Evolutionary conservation across 139 green algal genomes (phyloP), one percentile per base, ranked within the genome.

Genomic region (Ettlia oleoabundans): DNA sequence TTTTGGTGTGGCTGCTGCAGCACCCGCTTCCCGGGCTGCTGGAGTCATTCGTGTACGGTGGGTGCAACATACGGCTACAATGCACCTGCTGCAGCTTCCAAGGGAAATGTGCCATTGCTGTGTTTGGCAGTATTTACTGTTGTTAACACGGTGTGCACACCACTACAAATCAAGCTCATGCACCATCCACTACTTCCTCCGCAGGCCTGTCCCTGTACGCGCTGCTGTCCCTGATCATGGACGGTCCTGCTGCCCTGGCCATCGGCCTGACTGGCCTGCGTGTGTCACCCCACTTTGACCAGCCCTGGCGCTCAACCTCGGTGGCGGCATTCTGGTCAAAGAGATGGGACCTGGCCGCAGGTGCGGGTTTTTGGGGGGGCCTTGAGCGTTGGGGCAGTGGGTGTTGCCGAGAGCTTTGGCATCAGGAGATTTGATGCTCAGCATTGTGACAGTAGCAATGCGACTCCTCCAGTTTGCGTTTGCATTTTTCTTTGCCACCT

Each of bases 231-330:
- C 13, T 72, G 13, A 84, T 84, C 21, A 84, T 84, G 79, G 79
- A 84, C n/a, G 79, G 79, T 18, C 79, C 79, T 0, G 79, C 68
- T 4, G 41, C 53, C 1, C 40, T 78, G n/a, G 2, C 53, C 8
- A 74, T 74, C 19, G 41, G 68, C 2, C 30, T 41, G 26, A 80
- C 64, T 30, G 79, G 79, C 53, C 51, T 84, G 40, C 68, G 52
- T 3, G 68, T 84, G n/a, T 68, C 68, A 0, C 79, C 79, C 1
- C 79, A 84, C 53, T 84, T 84, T 74, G 79, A 84, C 67, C 47
- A 32, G 24, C 79, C 79, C 13, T 84, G 68, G 65, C 53, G 40
- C n/a, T 35, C 79, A n/a, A 78, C n/a, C 28, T 52, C 18, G 22
- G 78, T 84, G 3, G 53, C 68, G 5, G 7, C 38, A 21, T 79